These are phyloP conservation scores for Apiospora phragmitis DNA, from an alignment of 2,329 filamentous ascomycete species.

Conservation along the genomic window DNA sequence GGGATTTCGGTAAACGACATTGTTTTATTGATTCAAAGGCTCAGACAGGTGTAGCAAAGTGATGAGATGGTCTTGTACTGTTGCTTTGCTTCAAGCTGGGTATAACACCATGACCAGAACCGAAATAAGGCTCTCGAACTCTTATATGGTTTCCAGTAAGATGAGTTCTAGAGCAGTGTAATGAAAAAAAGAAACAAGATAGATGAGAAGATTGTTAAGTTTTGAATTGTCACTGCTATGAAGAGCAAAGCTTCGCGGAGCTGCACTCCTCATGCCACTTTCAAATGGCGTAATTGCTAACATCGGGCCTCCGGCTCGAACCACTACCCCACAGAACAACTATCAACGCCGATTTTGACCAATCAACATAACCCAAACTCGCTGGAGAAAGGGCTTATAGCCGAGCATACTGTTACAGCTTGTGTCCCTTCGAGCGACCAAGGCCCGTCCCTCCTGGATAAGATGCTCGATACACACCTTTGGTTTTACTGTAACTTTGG, in stretches of 20 bases:
- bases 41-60: neutral
- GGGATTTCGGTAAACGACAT: slow-evolving; percentile 76
- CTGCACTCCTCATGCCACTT: slow-evolving; percentile 8
- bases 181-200: neutral
- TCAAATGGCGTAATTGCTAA: slow-evolving; percentile 8
- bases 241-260: neutral
- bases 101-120: neutral
- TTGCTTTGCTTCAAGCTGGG: neutral
- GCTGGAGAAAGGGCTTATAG: neutral
- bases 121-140: no score
- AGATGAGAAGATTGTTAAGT: neutral
- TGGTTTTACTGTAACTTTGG: neutral
- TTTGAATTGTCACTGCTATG: neutral
- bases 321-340: slow-evolving; percentile 7
- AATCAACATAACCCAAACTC: neutral
- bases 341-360: neutral
- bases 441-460: neutral
- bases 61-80: neutral
- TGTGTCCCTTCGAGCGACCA: neutral
- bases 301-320: neutral
- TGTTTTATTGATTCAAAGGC: neutral
- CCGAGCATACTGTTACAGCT: slow-evolving; percentile 3
- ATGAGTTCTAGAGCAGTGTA: neutral
- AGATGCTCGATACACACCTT: neutral
- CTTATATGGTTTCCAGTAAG: neutral